Evolutionary conservation across 345 rosid species (phyloP).

Genomic region (Mangifera indica): DNA sequence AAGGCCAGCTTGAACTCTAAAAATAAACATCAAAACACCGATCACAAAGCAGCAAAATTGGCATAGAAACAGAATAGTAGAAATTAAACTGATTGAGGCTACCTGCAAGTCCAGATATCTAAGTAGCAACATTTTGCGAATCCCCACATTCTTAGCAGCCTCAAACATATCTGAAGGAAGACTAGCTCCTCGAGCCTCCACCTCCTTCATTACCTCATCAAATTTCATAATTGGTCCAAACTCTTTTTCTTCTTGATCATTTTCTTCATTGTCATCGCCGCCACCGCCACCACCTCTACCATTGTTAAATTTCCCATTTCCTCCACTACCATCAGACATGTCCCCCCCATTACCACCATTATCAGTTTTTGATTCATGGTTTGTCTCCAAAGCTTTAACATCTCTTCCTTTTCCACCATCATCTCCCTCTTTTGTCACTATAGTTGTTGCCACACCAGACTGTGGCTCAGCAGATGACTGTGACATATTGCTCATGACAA

Average conservation of each 20-base stretch:
- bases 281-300: conserved; percentile 43
- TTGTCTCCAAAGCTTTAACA: conserved; percentile 26
- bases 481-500: conserved; percentile 36
- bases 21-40: conserved; percentile 11
- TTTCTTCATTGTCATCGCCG: conserved; percentile 34
- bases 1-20: conserved; percentile 66
- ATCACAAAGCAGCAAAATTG: neutral
- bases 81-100: neutral
- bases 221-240: conserved; percentile 76
- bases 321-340: conserved; percentile 33
- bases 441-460: conserved; percentile 20
- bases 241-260: conserved; percentile 62
- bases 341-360: conserved; percentile 34
- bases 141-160: conserved; percentile 70
- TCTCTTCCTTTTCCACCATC: conserved; percentile 22
- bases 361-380: conserved; percentile 23
- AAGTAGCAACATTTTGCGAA: conserved; percentile 62
- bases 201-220: conserved; percentile 72
- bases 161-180: conserved; percentile 84
- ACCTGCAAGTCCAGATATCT: conserved; percentile 81
- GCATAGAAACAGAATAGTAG: neutral
- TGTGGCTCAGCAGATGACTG: conserved; percentile 38
- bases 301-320: conserved; percentile 38
- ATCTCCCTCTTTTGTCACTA: conserved; percentile 21
- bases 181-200: conserved; percentile 60